These are phyloP conservation scores for Xanthoparmelia taractica DNA, from an alignment of 495 filamentous ascomycete genomes.

Conservation along the genomic window DNA sequence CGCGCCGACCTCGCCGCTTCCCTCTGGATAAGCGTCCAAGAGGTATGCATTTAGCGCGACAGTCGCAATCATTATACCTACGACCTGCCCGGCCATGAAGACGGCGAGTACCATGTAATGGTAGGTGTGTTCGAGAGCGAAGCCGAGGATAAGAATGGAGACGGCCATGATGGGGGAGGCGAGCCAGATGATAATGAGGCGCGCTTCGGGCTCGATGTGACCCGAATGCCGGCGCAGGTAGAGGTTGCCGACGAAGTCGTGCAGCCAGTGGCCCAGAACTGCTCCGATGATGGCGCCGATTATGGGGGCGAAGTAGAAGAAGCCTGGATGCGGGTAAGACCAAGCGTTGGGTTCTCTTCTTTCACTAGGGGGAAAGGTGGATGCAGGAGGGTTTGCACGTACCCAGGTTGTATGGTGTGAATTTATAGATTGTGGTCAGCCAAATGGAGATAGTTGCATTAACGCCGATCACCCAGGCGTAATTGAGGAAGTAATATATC, in stretches of 20 bases:
- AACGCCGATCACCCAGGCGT: constrained; percentile 55
- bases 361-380: not conserved
- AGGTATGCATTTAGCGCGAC: constrained; percentile 53
- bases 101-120: constrained; percentile 51
- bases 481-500: constrained; percentile 51
- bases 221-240: constrained; percentile 45
- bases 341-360: not conserved
- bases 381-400: not conserved
- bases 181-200: constrained; percentile 45
- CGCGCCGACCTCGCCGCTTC: constrained; percentile 48
- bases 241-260: constrained; percentile 43
- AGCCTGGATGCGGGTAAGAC: constrained; percentile 26
- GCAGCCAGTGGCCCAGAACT: constrained; percentile 50
- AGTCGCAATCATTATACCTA: constrained; percentile 59
- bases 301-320: constrained; percentile 55
- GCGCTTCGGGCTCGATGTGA: constrained; percentile 52
- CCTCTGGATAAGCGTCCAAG: constrained; percentile 53
- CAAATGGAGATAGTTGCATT: constrained; percentile 55
- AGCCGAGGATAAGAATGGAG: constrained; percentile 48
- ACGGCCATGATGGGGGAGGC: constrained; percentile 44
- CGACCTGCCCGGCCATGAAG: constrained; percentile 49
- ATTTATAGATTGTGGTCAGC: constrained; percentile 46
- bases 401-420: constrained; percentile 47
- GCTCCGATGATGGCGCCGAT: constrained; percentile 48
- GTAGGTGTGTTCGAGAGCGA: constrained; percentile 43